A percentile compares a stretch with the other conserved stretches of the same genome.
These are phyloP conservation scores for Hanseniaspora valbyensis DNA, from an alignment of 805 yeast species.

Conservation along the genomic window DNA sequence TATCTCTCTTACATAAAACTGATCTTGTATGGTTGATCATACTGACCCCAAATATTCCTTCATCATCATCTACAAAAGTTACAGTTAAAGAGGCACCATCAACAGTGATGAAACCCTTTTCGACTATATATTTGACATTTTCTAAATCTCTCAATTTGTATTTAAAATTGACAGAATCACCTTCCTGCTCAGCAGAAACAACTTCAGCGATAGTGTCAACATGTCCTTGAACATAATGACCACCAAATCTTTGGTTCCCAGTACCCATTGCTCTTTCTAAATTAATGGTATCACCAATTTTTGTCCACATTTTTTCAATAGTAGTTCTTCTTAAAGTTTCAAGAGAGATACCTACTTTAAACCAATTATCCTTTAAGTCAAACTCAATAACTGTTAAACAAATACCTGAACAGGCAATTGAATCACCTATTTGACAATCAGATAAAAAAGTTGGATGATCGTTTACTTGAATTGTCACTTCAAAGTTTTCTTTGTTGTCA, in stretches of 20 bases:
- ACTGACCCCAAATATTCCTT: constrained; percentile 62
- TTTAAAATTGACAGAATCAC: constrained; percentile 65
- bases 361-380: constrained; percentile 33
- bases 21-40: constrained; percentile 85
- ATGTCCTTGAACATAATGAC: constrained; percentile 97
- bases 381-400: constrained; percentile 90
- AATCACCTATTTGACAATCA: constrained; percentile 89
- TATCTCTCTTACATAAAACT: constrained; percentile 50
- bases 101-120: constrained; percentile 84
- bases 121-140: constrained; percentile 64
- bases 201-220: constrained; percentile 80
- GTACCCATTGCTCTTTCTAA: constrained; percentile 76
- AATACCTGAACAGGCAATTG: constrained; percentile 77
- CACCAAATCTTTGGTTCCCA: constrained; percentile 79
- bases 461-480: constrained; percentile 56
- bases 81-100: constrained; percentile 93
- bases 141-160: constrained; percentile 58
- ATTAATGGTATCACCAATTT: constrained; percentile 54
- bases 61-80: constrained; percentile 55
- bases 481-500: constrained; percentile 51
- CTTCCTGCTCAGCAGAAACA: constrained; percentile 44
- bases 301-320: constrained; percentile 42
- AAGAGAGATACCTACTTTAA: constrained; percentile 86
- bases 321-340: constrained; percentile 81
- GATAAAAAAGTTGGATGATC: constrained; percentile 51